Percentiles rank a stretch among this genome's conserved stretches.
phyloP scores from a whole-genome alignment of 2,329 filamentous ascomycete genomes.

The Penicillium sp. region DNA sequence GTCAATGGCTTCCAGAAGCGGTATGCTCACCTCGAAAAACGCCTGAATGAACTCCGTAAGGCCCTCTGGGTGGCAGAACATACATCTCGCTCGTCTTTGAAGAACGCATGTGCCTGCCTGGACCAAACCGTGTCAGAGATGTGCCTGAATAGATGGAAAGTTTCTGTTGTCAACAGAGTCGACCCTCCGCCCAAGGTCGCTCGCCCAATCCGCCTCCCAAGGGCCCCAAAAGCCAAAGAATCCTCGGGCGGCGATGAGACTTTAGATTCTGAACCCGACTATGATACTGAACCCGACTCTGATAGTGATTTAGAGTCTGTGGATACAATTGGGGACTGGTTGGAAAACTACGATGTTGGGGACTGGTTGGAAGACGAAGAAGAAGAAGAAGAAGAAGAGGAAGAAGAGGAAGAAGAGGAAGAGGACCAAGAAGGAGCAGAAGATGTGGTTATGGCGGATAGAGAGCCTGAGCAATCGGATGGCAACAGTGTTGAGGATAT shows the following conservation, averaged over 20 bases:
- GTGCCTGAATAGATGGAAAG: neutral
- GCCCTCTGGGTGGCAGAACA: neutral
- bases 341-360: no score
- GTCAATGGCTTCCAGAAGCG: neutral
- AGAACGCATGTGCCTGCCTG: neutral
- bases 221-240: neutral
- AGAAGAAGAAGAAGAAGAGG: no score
- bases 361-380: neutral
- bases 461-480: neutral
- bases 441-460: no score
- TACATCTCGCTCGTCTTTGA: neutral
- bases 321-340: neutral
- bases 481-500: neutral
- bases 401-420: no score
- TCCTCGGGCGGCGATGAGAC: neutral
- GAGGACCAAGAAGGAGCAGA: no score
- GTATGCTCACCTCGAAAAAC: neutral
- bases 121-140: neutral
- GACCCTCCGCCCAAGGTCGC: neutral
- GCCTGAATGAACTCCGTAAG: neutral
- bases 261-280: neutral
- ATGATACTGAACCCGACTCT: no score
- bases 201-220: neutral
- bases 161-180: neutral
- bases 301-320: neutral